Base-by-base conservation (phyloP, 1,284 basidiomycete species). In the Pseudozyma pruni region DNA sequence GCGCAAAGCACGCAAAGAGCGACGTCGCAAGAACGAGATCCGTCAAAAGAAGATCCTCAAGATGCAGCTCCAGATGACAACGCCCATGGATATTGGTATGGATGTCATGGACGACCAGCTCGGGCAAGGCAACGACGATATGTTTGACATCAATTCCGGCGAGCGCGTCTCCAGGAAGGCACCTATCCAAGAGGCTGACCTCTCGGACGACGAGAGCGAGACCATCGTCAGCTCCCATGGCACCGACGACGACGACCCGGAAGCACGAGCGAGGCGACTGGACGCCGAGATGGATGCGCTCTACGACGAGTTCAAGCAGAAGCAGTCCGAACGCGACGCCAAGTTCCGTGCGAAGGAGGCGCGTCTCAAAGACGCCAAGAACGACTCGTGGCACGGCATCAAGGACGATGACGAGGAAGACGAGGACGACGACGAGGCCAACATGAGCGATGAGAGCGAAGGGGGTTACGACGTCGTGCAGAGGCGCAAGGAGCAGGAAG, bases 21-120 rank as follows among this genome's bases (percentile, higher is more conserved):
- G 92, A 57, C 89, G 93, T 62, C 88, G 89, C 35, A 89, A 90
- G 8, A 98, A 98, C 84, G 96, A 98, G 84, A 86, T 91, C 75
- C 92, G 91, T 83, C 86, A 89, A 32, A 89, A 90, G 67, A 92
- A 92, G 7, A 90, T 98, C 41, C 92, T 94, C 82, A 91, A 94
- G 66, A 91, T 98, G 88, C 96, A 98, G 83, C 87, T 98, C 42
- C 90, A 93, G 80, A 99, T 99, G 96, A 93, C 91, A 8, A 93
- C 93, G 8, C 96, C 94, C 22, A 85, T 94, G 77, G 94, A 98
- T 67, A 94, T 97, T 69, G 96, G 94, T 82, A 85, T 98, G 75
- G 94, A 98, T 23, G 64, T 77, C 35, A 59, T 57, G 25, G 80
- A 82, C 46, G 76, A 77, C 22, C 75, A 75, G 46, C 61, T 81